Evolutionary conservation across 805 yeast species (phyloP), one percentile per base, ranked within the genome.

Genomic region (Candida suzukii): DNA sequence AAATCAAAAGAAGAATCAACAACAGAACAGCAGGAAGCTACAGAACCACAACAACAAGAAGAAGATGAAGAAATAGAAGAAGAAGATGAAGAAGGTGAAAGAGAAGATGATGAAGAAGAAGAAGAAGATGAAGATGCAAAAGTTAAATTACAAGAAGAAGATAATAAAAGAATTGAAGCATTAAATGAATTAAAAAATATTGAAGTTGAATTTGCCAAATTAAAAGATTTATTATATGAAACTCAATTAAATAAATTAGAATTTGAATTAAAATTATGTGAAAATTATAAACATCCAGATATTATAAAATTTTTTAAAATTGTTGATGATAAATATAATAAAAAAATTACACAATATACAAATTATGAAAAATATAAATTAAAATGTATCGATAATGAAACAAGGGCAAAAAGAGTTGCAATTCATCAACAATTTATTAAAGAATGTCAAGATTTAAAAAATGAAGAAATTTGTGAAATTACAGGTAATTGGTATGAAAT

Each of bases 221-320:
- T 91, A 42, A 76, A 96, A 47, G 97, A 93, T 59, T 74, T 75
- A 52, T 66, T 93, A 38, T 91, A 84, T 60, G 88, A 83, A 45
- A 95, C 88, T 57, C 90, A 87, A 58, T 66, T 90, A 54, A 68
- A 74, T 29, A 75, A 85, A 46, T 71, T 85, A 48, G 86, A 87
- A 50, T 81, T 83, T 35, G 99, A 93, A 59, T 66, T 91, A 46
- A 83, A 83, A 52, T 76, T 91, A 73, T 90, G 98, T 63, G 66
- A 81, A 27, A 83, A 81, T 47, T 96, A 96, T 12, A 76, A 88
- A 18, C 99, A 93, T 61, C 98, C 98, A 0, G 96, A 90, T 52
- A 71, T 91, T 41, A 73, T 85, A 30, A 72, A 76, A 37, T 83
- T 84, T 41, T 78, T 83, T 58, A 73, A 73, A 51, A 77, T 79